Base-by-base conservation (phyloP, 1,284 basidiomycete species). In the Meira miltonrushii region DNA sequence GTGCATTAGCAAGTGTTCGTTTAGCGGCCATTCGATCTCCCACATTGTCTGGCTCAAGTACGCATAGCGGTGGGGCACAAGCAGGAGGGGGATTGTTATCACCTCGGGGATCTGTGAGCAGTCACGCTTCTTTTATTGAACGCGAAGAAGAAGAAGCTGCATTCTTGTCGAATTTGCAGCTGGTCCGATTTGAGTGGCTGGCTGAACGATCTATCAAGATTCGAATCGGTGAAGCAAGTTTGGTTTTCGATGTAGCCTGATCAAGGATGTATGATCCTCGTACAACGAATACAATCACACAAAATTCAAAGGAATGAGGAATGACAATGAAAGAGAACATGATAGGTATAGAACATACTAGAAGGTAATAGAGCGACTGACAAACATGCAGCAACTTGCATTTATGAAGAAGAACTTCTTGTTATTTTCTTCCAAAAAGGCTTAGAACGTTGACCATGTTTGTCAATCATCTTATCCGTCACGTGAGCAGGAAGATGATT, bases 171-270 rank as follows among this genome's bases (percentile, higher is more conserved):
- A 58, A 21, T 57, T 50, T 59, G 21, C 25, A 50, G 58, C 49
- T 55, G 19, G 68, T 75, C 19, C 49, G 59, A 21, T 71, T 76
- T 41, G 63, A 67, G 8, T 76, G 74, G 74, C 62, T 65, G 23
- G 63, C 63, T 40, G 64, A 69, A 11, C 65, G 68, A 23, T 67
- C 66, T 41, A 69, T 75, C 39, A 61, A 48, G 41, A 57, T 75
- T n/a, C 52, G 62, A 39, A 62, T 75, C 9, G 73, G 73, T 2
- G 62, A 72, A 38, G 66, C 70, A 39, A 59, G 62, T 54, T 64
- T 75, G 44, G 69, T 65, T 39, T 62, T 75, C 51, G 67, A 68
- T 40, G 68, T 75, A 13, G 68, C 39, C 9, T 61, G 38, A 54
- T n/a, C 10, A 11, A 43, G 3, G 19, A 43, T 33, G 28, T 4